Conservation (phyloP, 179 eudicot species). For the Patellifolia procumbens region DNA sequence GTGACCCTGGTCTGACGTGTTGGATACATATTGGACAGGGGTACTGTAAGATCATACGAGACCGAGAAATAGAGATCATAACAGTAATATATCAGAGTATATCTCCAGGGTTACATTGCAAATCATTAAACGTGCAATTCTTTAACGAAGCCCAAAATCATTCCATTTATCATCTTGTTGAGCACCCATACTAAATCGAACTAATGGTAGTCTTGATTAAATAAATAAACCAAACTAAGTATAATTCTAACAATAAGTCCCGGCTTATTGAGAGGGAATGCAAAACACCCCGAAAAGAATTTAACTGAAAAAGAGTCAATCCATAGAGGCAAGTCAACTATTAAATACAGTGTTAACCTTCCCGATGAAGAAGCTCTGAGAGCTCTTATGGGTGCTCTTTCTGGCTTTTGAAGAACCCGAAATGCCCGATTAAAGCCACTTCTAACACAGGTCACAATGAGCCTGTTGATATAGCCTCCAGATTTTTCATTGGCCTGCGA, state of each 20-base stretch:
- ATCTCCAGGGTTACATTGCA: background rate
- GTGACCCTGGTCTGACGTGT: background rate
- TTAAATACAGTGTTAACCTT: constrained; percentile 49
- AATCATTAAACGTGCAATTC: background rate
- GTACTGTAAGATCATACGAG: background rate
- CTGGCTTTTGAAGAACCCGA: constrained; percentile 92
- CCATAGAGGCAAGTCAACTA: background rate
- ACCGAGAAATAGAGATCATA: background rate
- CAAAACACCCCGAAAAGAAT: background rate
- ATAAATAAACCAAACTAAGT: background rate
- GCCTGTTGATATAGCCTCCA: constrained; percentile 83
- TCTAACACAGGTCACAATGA: constrained; percentile 89
- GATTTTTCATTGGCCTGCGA: constrained; percentile 77
- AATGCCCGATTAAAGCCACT: constrained; percentile 94
- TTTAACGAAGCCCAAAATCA: background rate
- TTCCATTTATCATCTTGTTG: background rate
- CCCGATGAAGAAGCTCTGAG: constrained; percentile 97
- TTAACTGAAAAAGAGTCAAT: background rate
- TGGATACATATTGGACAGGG: background rate
- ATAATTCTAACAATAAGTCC: background rate
- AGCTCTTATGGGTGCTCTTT: constrained; percentile 97
- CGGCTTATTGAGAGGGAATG: constrained; percentile 6
- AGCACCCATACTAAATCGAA: background rate
- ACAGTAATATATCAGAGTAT: background rate
- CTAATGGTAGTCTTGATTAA: background rate